These are phyloP conservation scores for Rhodamnia argentea DNA, from an alignment of 345 rosid species.

Conservation along the genomic window DNA sequence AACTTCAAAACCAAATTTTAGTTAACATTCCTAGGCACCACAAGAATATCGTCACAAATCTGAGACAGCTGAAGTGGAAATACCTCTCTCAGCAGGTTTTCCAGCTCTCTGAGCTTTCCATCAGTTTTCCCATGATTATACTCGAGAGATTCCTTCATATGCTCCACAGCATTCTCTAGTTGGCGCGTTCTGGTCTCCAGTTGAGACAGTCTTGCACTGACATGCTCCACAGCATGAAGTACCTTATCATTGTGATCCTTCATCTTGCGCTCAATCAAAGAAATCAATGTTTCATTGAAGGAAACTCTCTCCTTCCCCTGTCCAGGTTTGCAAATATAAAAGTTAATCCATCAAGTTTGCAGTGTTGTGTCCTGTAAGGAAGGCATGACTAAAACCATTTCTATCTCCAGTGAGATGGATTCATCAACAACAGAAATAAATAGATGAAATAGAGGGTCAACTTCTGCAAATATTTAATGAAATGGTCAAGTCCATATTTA, in stretches of 20 bases:
- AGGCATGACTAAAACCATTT: background rate
- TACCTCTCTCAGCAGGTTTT: conserved; percentile 42
- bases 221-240: conserved; percentile 27
- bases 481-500: background rate
- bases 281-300: conserved; percentile 14
- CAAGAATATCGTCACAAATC: background rate
- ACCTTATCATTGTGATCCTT: conserved; percentile 29
- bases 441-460: background rate
- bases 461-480: background rate
- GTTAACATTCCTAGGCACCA: background rate
- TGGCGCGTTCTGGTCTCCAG: conserved; percentile 31
- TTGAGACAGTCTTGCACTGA: conserved; percentile 35
- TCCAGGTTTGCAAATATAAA: conserved; percentile 3
- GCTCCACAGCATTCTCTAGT: conserved; percentile 30
- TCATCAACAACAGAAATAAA: background rate
- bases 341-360: background rate
- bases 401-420: background rate
- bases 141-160: conserved; percentile 27
- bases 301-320: conserved; percentile 5
- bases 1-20: background rate
- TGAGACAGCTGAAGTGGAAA: background rate
- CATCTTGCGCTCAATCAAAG: conserved; percentile 30
- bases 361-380: background rate
- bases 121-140: conserved; percentile 32
- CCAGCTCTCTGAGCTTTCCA: conserved; percentile 38